Evolutionary conservation across 768 basidiomycete genomes (phyloP), one percentile per base, ranked within the genome.

Genomic region (Tulasnella sp.): DNA sequence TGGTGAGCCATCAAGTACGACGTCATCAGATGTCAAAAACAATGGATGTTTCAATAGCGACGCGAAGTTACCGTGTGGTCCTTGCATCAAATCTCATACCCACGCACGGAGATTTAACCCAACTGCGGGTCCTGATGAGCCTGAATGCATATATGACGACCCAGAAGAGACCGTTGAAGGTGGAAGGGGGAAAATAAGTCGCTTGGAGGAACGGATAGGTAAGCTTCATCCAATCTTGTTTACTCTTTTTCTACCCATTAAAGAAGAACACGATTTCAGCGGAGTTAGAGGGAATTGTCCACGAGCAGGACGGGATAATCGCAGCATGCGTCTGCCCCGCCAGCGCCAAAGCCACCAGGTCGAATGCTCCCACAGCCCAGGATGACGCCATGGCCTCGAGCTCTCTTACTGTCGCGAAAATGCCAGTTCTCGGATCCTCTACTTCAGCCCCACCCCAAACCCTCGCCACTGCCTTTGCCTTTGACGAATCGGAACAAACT

Each of bases 51-150:
- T n/a, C 12, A 9, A 15, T 45, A 56, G 54, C 43, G 54, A 56
- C 21, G 54, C 31, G 24, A n/a, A 2, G 9, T 22, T 42, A 5
- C 54, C 54, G 2, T 56, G 54, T 45, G 25, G 27, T 24, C 10
- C 54, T 24, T 56, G 54, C 25, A 21, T 41, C 10, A 56, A 44
- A 41, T 56, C 54, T n/a, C 44, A 56, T 56, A 21, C 54, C 9
- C 29, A 44, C n/a, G n/a, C n/a, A n/a, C n/a, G n/a, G n/a, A n/a
- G n/a, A n/a, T n/a, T 22, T 34, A 31, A 7, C 3, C 43, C 22
- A 45, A 25, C 21, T 27, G 21, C 42, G 42, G 43, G 21, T 17
- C 25, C 31, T 29, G 54, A 34, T 46, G 31, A 27, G 5, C 2
- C 34, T 24, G 54, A 25, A 12, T 56, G 54, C 29, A 43, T 19